Base-by-base conservation (phyloP, 352 stramenopile genomes). In the Elongisporangium undulatum region DNA sequence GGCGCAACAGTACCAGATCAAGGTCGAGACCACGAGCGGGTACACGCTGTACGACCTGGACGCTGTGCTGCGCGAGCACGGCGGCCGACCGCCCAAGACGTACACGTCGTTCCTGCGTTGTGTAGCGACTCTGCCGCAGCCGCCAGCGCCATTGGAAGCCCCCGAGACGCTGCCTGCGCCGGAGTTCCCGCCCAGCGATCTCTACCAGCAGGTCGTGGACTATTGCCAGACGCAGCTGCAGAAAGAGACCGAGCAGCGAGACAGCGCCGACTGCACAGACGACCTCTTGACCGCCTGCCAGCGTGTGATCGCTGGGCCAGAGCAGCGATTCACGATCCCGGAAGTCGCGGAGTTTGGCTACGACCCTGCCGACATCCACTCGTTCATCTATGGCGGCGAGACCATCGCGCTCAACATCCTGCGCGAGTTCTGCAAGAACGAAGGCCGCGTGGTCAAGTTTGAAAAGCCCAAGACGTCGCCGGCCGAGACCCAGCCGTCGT, bases 401-500 rank as follows among this genome's bases (percentile, higher is more conserved):
- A 65, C 79, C 58, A 87, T 89, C 57, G 83, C 79, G 5, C 53
- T 91, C 22, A 77, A 69, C 8, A 90, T 90, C 53, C 49, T 94
- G 39, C 63, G 71, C 16, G 71, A 84, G 61, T 92, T 90, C 55
- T 89, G 83, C 62, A 82, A 77, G 62, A 86, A 92, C 57, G 72
- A 87, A 75, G 82, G 72, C 2, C 97, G 90, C 62, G 88, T 98
- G 13, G 82, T 90, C 23, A 92, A 82, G 26, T 99, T 99, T 71
- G 94, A 98, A 68, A 99, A 99, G 67, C 97, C 97, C 26, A 98
- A 99, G 67, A 99, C 96, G 2, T 90, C 79, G 3, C 96, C 94
- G 2, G 96, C 89, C 38, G 86, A 96, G 56, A 90, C 92, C 49
- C 61, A 72, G 9, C 79, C 95, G 22, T 88, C 82, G 41, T 81